phyloP scores from a whole-genome alignment of 2,329 filamentous ascomycete species.

The Fusarium longipes region DNA sequence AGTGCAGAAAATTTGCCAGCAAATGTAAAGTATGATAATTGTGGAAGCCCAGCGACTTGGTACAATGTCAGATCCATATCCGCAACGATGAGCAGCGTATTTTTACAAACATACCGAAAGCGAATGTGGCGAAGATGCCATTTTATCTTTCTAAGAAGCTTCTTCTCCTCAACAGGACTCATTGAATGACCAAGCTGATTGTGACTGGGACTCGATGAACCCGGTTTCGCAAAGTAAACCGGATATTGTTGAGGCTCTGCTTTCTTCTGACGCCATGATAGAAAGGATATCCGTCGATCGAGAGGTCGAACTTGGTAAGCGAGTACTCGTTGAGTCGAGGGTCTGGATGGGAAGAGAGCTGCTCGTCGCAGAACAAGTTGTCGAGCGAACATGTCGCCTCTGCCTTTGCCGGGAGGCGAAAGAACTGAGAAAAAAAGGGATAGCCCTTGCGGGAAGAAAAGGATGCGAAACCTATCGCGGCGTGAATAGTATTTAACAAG shows the following conservation, averaged over 20 bases:
- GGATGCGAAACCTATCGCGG: conserved; percentile 5
- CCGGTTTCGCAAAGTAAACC: conserved; percentile 49
- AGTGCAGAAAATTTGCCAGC: conserved; percentile 58
- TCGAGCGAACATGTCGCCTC: conserved; percentile 42
- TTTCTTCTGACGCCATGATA: conserved; percentile 49
- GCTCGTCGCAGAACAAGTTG: conserved; percentile 41
- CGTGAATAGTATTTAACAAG: conserved; percentile 17
- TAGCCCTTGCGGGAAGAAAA: neutral
- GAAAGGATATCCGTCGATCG: conserved; percentile 48
- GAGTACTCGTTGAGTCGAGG: conserved; percentile 38
- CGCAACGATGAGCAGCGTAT: neutral
- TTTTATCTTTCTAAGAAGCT: conserved; percentile 39
- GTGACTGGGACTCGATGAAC: neutral
- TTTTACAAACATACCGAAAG: conserved; percentile 44
- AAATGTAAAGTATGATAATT: conserved; percentile 50
- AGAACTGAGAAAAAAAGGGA: neutral
- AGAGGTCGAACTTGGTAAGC: conserved; percentile 37
- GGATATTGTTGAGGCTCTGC: conserved; percentile 40
- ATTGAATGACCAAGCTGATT: neutral
- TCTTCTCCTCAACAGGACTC: conserved; percentile 24
- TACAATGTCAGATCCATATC: conserved; percentile 18
- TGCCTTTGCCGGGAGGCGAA: neutral
- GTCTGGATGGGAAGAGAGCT: conserved; percentile 27
- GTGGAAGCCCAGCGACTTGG: conserved; percentile 49
- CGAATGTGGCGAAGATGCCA: conserved; percentile 31